phyloP scores from a whole-genome alignment of 108 stramenopile genomes.

The Mayamaea pseudoterrestris region DNA sequence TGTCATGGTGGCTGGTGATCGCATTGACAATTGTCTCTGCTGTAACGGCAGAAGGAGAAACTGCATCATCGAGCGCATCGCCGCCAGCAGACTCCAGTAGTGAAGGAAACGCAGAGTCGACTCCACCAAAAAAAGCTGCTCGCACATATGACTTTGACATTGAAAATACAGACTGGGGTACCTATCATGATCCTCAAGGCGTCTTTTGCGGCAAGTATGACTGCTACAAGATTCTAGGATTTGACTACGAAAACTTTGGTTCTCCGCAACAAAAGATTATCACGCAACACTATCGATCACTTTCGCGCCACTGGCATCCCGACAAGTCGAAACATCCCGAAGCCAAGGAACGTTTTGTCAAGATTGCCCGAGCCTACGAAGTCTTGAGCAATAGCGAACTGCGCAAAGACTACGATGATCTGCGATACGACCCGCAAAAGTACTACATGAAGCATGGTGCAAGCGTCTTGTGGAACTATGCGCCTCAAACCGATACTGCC shows the following conservation, averaged over 20 bases:
- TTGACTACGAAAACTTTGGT: conserved; percentile 69
- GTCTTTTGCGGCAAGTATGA: conserved; percentile 79
- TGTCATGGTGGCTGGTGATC: no score
- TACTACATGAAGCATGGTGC: conserved; percentile 73
- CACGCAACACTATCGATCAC: conserved; percentile 59
- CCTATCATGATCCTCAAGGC: conserved; percentile 75
- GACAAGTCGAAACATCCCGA: conserved; percentile 72
- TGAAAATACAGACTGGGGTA: conserved; percentile 56
- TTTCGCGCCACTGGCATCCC: conserved; percentile 73
- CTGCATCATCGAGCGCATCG: no score
- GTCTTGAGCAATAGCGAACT: conserved; percentile 47
- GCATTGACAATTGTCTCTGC: no score
- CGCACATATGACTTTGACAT: conserved; percentile 2
- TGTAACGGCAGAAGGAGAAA: no score
- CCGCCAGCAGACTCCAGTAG: no score
- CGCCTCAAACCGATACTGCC: conserved; percentile 64
- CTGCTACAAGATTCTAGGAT: conserved; percentile 81
- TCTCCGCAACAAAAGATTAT: conserved; percentile 58
- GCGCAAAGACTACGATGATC: conserved; percentile 68
- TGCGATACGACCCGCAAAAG: conserved; percentile 72
- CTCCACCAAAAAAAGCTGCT: neutral
- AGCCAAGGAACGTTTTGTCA: conserved; percentile 76
- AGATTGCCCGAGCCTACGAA: conserved; percentile 76
- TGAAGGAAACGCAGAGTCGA: no score
- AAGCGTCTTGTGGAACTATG: conserved; percentile 56